These are phyloP conservation scores for Pseudocercospora crystallina DNA, from an alignment of 2,329 filamentous ascomycete species.

Conservation along the genomic window DNA sequence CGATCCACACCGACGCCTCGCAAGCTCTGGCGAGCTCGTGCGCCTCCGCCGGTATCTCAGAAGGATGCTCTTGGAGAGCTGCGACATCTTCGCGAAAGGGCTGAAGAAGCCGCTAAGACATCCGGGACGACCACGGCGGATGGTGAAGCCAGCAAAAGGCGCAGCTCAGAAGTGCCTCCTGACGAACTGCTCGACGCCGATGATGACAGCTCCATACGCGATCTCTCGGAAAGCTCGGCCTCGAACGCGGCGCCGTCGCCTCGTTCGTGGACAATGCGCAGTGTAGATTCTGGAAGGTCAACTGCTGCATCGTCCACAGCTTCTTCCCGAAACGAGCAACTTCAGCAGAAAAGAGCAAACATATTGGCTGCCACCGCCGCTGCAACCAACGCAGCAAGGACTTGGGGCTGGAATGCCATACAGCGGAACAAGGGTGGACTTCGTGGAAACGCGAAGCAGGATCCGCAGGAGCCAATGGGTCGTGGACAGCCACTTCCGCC, in stretches of 20 bases:
- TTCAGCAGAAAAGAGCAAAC: slow-evolving; percentile 25
- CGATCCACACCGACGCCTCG: slow-evolving; percentile 12
- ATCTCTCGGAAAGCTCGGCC: slow-evolving; percentile 7
- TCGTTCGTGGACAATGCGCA: slow-evolving; percentile 18
- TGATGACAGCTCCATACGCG: slow-evolving; percentile 1
- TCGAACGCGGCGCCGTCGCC: slow-evolving; percentile 9
- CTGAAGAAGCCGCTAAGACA: slow-evolving; percentile 1
- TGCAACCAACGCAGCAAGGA: slow-evolving; percentile 34
- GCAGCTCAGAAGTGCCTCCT: no score
- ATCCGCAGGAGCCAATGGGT: slow-evolving; percentile 65
- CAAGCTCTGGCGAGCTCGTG: slow-evolving; percentile 21
- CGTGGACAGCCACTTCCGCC: slow-evolving; percentile 79
- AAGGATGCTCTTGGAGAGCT: slow-evolving; percentile 34
- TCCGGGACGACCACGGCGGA: no score
- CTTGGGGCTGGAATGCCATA: slow-evolving; percentile 34
- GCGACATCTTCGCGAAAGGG: slow-evolving; percentile 28
- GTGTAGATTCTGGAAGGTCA: slow-evolving; percentile 16
- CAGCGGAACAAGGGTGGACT: slow-evolving; percentile 21
- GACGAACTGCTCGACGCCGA: background rate
- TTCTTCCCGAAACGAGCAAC: slow-evolving; percentile 7
- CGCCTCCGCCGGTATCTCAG: slow-evolving; percentile 2
- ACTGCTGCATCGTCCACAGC: slow-evolving; percentile 10
- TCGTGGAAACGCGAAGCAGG: slow-evolving; percentile 21
- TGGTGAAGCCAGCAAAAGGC: no score
- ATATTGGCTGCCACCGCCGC: slow-evolving; percentile 34